phyloP scores from a whole-genome alignment of 1,139 yeast genomes.

The Fermentozyma sake region DNA sequence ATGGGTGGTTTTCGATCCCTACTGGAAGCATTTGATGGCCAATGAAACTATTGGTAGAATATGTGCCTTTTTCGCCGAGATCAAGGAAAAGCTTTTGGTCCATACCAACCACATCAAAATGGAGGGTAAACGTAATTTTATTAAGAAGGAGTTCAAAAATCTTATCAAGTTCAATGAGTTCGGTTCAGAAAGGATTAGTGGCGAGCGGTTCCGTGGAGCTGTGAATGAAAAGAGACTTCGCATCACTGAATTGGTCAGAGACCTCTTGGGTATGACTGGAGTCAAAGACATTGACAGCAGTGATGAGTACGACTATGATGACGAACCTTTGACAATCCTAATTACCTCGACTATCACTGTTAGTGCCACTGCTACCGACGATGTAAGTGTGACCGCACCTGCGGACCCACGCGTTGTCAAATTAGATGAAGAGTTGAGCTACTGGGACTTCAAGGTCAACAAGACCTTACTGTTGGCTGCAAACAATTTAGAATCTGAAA shows the following conservation, averaged over 20 bases:
- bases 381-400: conserved; percentile 7
- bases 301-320: conserved; percentile 13
- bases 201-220: conserved; percentile 7
- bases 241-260: conserved; percentile 18
- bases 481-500: conserved; percentile 35
- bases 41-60: too few relatives aligned
- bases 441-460: conserved; percentile 34
- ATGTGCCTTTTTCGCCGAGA: too few relatives aligned
- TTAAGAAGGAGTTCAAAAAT: conserved; percentile 26
- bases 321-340: conserved; percentile 21
- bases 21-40: too few relatives aligned
- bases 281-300: conserved; percentile 5
- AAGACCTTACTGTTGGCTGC: conserved; percentile 42
- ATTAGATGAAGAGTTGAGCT: conserved; percentile 25
- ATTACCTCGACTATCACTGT: conserved; percentile 30
- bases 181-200: conserved; percentile 5
- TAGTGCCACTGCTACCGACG: conserved; percentile 9
- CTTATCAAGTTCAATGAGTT: conserved; percentile 18
- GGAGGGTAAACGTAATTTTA: conserved; percentile 15
- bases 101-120: conserved; percentile 8
- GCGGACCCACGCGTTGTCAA: conserved; percentile 4
- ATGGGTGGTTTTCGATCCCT: too few relatives aligned
- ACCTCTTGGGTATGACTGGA: conserved; percentile 12
- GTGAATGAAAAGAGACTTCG: conserved; percentile 9
- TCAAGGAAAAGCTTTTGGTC: conserved; percentile 5